Evolutionary conservation across 768 basidiomycete genomes (phyloP), one percentile per base, ranked within the genome.

Genomic region (Lyophyllum atratum): DNA sequence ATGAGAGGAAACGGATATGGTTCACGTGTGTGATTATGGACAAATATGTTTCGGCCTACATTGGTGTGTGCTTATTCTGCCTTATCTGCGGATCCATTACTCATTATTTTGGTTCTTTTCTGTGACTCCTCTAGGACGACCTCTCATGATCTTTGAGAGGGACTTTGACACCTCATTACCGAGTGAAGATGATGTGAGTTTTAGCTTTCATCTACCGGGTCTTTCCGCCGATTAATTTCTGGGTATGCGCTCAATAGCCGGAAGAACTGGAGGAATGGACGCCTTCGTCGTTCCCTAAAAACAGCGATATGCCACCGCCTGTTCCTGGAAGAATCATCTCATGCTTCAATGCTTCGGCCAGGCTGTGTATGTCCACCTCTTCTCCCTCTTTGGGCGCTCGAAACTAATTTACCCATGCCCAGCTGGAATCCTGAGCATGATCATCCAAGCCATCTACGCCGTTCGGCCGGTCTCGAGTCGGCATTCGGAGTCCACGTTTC

Each of bases 1-100:
- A 87, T 62, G 86, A 89, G 69, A 77, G 91, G 59, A 79, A 85
- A 61, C 73, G 89, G 47, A 85, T 91, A 24, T 92, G 90, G 90
- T 89, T 84, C 74, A 85, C 83, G 26, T 92, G 91, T 68, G 82
- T 90, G 33, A 72, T 89, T 34, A 83, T 92, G 80, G 89, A 92
- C 68, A 85, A 86, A 63, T 92, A 90, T 70, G 84, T 92, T 44
- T 89, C 86, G 55, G 79, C 86, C 17, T 90, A 91, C 69, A 91
- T 92, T 57, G 90, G 85, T 83, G 58, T 49, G 78, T 72, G 21
- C 29, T 49, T 45, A 31, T 43, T 37, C 22, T 28, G 29, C 7
- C 26, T 37, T 49, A 47, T 17, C n/a, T 52, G 49, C 31, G 55
- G 1, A 17, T 28, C 53, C n/a, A 10, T 11, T 51, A 52, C 47